These are phyloP conservation scores for Tylopilus subfusipes DNA, from an alignment of 768 basidiomycete species.

Conservation along the genomic window DNA sequence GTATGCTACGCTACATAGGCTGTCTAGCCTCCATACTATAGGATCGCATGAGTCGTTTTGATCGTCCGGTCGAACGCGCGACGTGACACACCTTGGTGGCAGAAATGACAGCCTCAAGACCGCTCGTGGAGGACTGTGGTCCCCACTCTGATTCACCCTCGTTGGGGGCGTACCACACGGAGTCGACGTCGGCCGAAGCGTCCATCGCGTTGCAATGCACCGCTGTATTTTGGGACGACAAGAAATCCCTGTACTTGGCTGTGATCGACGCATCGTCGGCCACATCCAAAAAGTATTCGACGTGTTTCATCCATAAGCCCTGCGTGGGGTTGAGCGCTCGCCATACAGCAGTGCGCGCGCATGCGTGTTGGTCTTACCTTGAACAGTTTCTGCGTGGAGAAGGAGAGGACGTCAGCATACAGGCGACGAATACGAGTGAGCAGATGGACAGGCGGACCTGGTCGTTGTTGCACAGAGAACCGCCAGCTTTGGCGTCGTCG, in stretches of 20 bases:
- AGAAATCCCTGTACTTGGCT: conserved; percentile 38
- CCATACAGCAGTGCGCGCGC: background rate
- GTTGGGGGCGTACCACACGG: conserved; percentile 31
- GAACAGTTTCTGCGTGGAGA: conserved; percentile 23
- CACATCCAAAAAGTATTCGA: conserved; percentile 47
- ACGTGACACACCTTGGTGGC: conserved; percentile 21
- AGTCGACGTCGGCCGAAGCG: conserved; percentile 39
- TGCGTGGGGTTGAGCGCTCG: background rate
- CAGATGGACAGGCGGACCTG: conserved; percentile 28
- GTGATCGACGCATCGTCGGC: conserved; percentile 41
- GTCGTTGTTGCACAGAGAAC: conserved; percentile 42
- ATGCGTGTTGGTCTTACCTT: conserved; percentile 26
- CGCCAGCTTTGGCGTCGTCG: conserved; percentile 41
- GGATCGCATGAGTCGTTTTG: background rate
- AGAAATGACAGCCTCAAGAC: conserved; percentile 29
- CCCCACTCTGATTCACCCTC: conserved; percentile 28
- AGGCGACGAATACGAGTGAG: background rate
- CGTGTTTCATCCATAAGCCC: conserved; percentile 49
- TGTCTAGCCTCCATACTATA: conserved; percentile 11
- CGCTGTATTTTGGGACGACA: conserved; percentile 38
- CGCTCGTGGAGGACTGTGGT: conserved; percentile 29
- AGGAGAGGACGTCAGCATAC: background rate
- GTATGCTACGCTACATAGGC: background rate
- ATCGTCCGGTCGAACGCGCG: background rate
- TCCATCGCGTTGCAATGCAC: conserved; percentile 39